Percentiles rank a stretch among this genome's conserved stretches.
Evolutionary conservation across 257 asterid genomes (phyloP).

Genomic region (Nicotiana sylvestris): DNA sequence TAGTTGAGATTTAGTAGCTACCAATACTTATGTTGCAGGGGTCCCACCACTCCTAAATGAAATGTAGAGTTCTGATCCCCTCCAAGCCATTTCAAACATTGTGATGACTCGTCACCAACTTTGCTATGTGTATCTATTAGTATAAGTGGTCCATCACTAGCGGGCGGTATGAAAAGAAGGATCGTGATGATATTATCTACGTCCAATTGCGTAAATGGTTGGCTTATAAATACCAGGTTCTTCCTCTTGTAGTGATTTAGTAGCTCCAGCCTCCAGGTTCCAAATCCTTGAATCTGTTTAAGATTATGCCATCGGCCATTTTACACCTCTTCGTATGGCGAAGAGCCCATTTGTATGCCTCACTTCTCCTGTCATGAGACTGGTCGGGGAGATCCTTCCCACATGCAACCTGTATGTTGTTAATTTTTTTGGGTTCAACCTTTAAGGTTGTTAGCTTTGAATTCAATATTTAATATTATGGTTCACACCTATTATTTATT

Average conservation of each 20-base stretch:
- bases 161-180: too few relatives aligned
- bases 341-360: conserved; percentile 18
- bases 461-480: too few relatives aligned
- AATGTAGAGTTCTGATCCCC: conserved; percentile 15
- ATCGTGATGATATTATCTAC: too few relatives aligned
- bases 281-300: conserved; percentile 23
- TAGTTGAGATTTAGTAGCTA: too few relatives aligned
- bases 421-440: too few relatives aligned
- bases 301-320: conserved; percentile 22
- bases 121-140: neutral
- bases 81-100: conserved; percentile 23
- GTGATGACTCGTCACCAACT: neutral
- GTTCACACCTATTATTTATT: too few relatives aligned
- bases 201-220: conserved; percentile 14
- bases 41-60: conserved; percentile 32
- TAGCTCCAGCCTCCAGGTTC: conserved; percentile 7
- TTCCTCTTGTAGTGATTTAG: neutral
- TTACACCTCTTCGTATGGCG: conserved; percentile 5
- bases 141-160: conserved; percentile 10
- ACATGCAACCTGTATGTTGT: too few relatives aligned
- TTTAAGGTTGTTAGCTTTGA: too few relatives aligned
- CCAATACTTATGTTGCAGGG: neutral
- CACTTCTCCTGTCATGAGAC: conserved; percentile 17
- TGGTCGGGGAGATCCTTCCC: conserved; percentile 23
- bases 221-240: neutral